Evolutionary conservation across 805 yeast genomes (phyloP).

Genomic region (Crinitomyces ghanaensis): DNA sequence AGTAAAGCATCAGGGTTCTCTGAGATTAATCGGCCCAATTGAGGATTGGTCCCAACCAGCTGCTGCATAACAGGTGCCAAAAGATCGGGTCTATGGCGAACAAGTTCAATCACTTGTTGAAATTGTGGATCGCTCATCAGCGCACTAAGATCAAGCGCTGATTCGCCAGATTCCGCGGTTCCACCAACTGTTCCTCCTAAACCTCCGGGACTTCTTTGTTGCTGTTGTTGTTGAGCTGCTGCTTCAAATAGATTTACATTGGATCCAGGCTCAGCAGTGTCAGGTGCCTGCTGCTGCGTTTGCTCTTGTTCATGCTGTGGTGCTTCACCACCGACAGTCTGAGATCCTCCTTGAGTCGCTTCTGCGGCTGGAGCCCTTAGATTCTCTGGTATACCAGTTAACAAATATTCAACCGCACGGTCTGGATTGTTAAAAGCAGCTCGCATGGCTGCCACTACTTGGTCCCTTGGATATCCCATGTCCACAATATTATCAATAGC

Average conservation of each 20-base stretch:
- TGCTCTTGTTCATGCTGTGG: slow-evolving; percentile 4
- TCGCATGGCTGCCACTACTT: slow-evolving; percentile 81
- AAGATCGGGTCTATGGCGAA: slow-evolving; percentile 79
- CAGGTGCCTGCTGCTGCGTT: slow-evolving; percentile 1
- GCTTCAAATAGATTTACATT: slow-evolving; percentile 32
- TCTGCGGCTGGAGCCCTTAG: slow-evolving; percentile 26
- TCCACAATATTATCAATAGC: slow-evolving; percentile 79
- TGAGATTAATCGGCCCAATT: slow-evolving; percentile 58
- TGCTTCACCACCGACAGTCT: slow-evolving; percentile 13
- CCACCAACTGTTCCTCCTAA: slow-evolving; percentile 28
- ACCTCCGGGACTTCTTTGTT: no score
- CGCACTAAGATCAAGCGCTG: slow-evolving; percentile 31
- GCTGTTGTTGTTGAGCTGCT: slow-evolving; percentile 20
- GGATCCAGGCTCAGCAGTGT: slow-evolving; percentile 12
- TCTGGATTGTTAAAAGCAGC: slow-evolving; percentile 97
- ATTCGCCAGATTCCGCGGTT: slow-evolving; percentile 26
- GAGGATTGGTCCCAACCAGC: slow-evolving; percentile 72
- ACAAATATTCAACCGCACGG: slow-evolving; percentile 89
- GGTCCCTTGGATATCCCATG: slow-evolving; percentile 87
- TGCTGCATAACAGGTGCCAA: slow-evolving; percentile 76
- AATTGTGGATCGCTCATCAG: slow-evolving; percentile 28
- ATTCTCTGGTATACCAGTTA: slow-evolving; percentile 78
- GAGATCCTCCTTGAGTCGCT: slow-evolving; percentile 18
- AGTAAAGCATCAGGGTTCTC: slow-evolving; percentile 76
- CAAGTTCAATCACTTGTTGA: slow-evolving; percentile 58